A percentile compares a stretch with the other conserved stretches of the same genome.
Conservation (phyloP, 371 early-diverging fungal genomes). For the Mucor racemosus region DNA sequence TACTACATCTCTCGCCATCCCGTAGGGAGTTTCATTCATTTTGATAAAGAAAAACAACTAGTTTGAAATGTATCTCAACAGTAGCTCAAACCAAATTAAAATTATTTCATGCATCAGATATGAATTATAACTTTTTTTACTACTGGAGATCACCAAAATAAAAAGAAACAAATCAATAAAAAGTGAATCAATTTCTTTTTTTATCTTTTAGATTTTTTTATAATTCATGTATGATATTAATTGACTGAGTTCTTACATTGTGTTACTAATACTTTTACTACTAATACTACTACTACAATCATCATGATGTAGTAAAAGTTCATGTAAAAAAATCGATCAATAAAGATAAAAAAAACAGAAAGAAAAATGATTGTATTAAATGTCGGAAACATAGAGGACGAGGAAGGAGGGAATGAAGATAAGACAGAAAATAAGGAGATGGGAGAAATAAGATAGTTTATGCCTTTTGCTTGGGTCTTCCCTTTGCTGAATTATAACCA, state of each 20-base stretch:
- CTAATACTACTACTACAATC: not conserved
- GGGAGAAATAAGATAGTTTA: conserved; percentile 1
- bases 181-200: no score
- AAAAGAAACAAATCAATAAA: no score
- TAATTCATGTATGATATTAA: no score
- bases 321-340: not conserved
- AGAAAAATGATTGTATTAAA: conserved; percentile 1
- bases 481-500: conserved; percentile 22
- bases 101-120: not conserved
- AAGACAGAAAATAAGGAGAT: not conserved
- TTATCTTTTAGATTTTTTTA: no score
- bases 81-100: not conserved
- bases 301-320: not conserved
- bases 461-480: conserved; percentile 18
- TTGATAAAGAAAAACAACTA: not conserved
- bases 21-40: no score
- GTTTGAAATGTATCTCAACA: not conserved
- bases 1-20: no score
- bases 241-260: no score
- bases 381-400: not conserved
- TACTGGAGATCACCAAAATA: not conserved
- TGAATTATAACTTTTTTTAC: not conserved
- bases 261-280: not conserved
- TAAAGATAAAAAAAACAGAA: not conserved
- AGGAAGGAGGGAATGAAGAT: not conserved